A percentile compares a stretch with the other conserved stretches of the same genome.
Conservation (phyloP, 441 rosid species). For the Biscutella laevigata region DNA sequence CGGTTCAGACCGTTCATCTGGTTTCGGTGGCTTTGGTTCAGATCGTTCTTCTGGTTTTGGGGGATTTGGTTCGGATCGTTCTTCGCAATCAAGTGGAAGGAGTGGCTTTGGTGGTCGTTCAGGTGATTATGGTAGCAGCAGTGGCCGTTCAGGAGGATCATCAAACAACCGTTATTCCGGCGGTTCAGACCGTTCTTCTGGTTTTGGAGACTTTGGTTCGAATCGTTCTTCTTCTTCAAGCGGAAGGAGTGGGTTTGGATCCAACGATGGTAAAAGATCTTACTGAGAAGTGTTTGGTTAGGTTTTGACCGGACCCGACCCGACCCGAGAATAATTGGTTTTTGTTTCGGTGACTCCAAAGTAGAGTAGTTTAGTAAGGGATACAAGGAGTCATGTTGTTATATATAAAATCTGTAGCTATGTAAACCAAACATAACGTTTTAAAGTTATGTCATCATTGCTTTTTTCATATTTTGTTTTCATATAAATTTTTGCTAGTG, state of each 20-base stretch:
- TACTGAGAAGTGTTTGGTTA: conserved; percentile 26
- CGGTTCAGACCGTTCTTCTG: too few relatives aligned
- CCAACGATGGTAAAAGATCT: conserved; percentile 23
- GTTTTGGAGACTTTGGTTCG: conserved; percentile 26
- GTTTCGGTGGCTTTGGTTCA: conserved; percentile 26
- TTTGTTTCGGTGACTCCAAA: not conserved
- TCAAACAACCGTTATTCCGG: conserved; percentile 12
- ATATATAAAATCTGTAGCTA: conserved; percentile 11
- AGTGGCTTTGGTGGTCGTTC: conserved; percentile 26
- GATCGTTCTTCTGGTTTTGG: conserved; percentile 27
- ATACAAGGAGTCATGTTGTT: conserved; percentile 4
- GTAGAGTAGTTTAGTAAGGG: conserved; percentile 6
- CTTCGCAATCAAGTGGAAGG: conserved; percentile 8
- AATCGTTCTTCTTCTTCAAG: conserved; percentile 25
- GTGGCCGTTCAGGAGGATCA: conserved; percentile 34
- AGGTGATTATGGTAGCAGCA: conserved; percentile 30
- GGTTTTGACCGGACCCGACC: too few relatives aligned
- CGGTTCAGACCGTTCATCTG: conserved; percentile 28
- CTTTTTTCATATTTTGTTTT: not conserved
- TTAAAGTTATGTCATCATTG: not conserved
- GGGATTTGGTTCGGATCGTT: conserved; percentile 31
- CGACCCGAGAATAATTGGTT: conserved; percentile 7
- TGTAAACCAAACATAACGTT: conserved; percentile 10
- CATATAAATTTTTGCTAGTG: not conserved
- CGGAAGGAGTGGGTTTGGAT: conserved; percentile 27